Conservation (phyloP, 805 yeast genomes). For the Candida ovalis region DNA sequence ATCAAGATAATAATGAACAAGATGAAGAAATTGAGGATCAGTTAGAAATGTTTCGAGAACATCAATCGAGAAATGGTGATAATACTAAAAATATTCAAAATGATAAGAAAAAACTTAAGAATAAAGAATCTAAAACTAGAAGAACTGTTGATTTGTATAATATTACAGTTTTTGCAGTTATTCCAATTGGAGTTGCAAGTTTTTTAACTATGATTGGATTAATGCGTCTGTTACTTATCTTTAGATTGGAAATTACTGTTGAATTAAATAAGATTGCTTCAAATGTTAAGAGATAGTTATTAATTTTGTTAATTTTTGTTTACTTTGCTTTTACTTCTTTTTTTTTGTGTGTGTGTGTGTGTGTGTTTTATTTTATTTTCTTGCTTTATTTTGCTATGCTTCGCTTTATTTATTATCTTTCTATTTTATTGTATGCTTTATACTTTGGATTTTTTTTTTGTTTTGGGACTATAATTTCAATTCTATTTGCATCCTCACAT, state of each 20-base stretch:
- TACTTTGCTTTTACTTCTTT: too few relatives aligned
- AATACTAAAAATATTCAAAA: not conserved
- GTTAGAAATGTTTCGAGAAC: not conserved
- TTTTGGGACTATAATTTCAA: not conserved
- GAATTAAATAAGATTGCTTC: slow-evolving; percentile 5
- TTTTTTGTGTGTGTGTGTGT: not conserved
- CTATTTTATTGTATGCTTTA: not conserved
- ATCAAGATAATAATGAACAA: not conserved
- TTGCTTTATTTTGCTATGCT: not conserved
- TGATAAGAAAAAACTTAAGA: slow-evolving; percentile 7
- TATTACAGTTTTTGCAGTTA: slow-evolving; percentile 93
- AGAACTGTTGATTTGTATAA: slow-evolving; percentile 83
- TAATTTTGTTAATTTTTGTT: not conserved
- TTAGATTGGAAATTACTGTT: slow-evolving; percentile 57
- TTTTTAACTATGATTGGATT: slow-evolving; percentile 87
- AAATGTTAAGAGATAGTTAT: not conserved
- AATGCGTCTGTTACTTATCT: slow-evolving; percentile 67
- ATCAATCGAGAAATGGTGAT: not conserved
- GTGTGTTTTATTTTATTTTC: not conserved
- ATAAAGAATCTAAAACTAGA: slow-evolving; percentile 8
- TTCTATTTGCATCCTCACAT: not conserved
- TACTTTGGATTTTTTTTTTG: too few relatives aligned
- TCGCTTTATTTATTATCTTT: not conserved
- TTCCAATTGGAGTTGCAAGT: slow-evolving; percentile 95
- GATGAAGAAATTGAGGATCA: not conserved